phyloP scores from a whole-genome alignment of 106 monocot genomes.

The Acorus gramineus region DNA sequence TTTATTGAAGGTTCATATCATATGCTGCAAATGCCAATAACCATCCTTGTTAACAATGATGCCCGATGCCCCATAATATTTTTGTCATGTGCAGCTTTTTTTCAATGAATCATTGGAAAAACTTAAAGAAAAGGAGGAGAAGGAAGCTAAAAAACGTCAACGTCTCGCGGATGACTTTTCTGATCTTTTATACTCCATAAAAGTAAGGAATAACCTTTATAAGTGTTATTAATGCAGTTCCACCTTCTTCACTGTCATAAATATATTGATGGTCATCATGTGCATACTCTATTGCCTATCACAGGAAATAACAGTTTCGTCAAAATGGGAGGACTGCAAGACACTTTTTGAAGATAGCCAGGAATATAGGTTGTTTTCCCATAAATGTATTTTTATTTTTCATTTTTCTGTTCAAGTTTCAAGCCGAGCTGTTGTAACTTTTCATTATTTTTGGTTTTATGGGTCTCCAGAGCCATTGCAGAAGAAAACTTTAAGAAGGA shows the following conservation, averaged over 20 bases:
- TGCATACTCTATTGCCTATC: background rate
- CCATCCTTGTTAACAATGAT: no score
- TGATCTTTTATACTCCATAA: constrained; percentile 66
- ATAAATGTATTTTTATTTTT: background rate
- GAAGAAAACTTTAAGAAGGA: constrained; percentile 66
- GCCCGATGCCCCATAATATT: background rate
- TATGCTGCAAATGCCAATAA: no score
- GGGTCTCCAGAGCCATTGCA: constrained; percentile 43
- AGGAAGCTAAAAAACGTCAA: constrained; percentile 79
- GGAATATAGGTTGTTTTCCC: constrained; percentile 53
- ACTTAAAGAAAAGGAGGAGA: constrained; percentile 79
- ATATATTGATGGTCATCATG: no score
- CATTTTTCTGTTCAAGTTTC: background rate
- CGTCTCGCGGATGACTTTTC: constrained; percentile 70
- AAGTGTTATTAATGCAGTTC: no score
- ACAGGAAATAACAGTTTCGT: constrained; percentile 81
- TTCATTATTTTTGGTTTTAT: background rate
- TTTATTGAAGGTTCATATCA: no score
- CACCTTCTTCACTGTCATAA: no score
- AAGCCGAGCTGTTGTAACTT: background rate
- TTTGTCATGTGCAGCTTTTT: constrained; percentile 40
- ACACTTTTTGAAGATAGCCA: constrained; percentile 75
- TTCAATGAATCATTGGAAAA: constrained; percentile 83
- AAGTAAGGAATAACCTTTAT: constrained; percentile 22
- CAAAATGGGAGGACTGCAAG: constrained; percentile 87